Base-by-base conservation (phyloP, 345 rosid species). In the Pseudoturritis turrita region DNA sequence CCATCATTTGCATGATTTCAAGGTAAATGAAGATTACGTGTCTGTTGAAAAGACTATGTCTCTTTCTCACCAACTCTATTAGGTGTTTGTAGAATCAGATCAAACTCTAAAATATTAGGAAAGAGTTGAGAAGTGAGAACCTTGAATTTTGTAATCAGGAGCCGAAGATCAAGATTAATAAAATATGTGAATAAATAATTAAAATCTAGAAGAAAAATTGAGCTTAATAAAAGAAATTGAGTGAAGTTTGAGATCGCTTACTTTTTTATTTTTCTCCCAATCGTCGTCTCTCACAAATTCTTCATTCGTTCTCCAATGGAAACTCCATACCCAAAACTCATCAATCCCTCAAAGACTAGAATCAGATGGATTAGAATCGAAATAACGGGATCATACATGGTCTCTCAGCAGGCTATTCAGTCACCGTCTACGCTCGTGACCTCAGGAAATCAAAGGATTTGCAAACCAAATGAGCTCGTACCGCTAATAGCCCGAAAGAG, bases 311-410 rank as follows among this genome's bases (percentile, higher is more conserved):
- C 14, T 65, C 51, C 50, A 23, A 89, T 92, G 98, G 86, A 77
- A 47, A 79, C 86, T 78, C 90, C 87, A 2, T 83, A 71, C 72
- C 85, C 88, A 29, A 61, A 77, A 28, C 84, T 86, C 79, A 79
- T 86, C 17, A 63, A 39, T 15, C 84, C 89, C 5, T 18, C 85
- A 3, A 65, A 61, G 57, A 87, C 93, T 23, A 85, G 88, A 41
- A 71, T 90, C 40, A 96, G 97, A 26, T 93, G 96, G 92, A 89
- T 89, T 29, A 94, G 96, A 19, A 83, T 89, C 71, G 97, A 97
- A 22, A 81, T 89, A 1, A 90, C 87, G 96, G 97, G 98, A 25
- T 84, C 86, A 0, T 85, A 94, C 18, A 89, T 89, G 94, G 97
- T 88, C n/a, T 65, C 92, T 19, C 96, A 84, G 87, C 90, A 17